These are phyloP conservation scores for Auricularia cornea DNA, from an alignment of 768 basidiomycete genomes.

Conservation along the genomic window DNA sequence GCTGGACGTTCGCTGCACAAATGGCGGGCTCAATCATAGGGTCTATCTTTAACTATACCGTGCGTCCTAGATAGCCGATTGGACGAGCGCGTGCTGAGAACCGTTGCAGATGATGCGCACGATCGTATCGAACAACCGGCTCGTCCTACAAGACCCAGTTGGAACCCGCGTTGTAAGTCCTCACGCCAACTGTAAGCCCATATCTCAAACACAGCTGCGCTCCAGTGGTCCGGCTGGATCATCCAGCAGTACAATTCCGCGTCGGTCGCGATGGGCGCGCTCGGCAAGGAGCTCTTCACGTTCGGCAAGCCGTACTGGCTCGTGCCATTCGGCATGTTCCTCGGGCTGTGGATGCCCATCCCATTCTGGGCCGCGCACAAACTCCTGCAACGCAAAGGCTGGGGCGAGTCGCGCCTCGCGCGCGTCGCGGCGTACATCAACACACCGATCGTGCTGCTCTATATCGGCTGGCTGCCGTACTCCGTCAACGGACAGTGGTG, in stretches of 20 bases:
- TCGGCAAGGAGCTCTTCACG: too few species aligned
- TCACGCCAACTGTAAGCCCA: too few species aligned
- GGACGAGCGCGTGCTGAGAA: neutral
- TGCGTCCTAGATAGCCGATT: conserved; percentile 15
- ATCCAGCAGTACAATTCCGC: too few species aligned
- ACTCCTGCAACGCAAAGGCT: conserved; percentile 18
- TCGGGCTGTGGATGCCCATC: conserved; percentile 42
- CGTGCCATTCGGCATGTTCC: conserved; percentile 43
- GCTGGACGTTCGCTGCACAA: too few species aligned
- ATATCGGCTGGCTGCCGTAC: conserved; percentile 12
- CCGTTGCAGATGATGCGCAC: too few species aligned
- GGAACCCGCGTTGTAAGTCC: conserved; percentile 37
- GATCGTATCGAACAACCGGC: too few species aligned
- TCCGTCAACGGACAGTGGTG: conserved; percentile 39
- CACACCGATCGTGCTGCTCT: conserved; percentile 35
- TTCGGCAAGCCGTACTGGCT: too few species aligned
- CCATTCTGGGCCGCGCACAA: conserved; percentile 42
- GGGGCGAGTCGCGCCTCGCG: conserved; percentile 27
- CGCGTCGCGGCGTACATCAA: conserved; percentile 35
- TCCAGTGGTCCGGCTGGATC: conserved; percentile 40
- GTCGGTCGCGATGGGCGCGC: too few species aligned
- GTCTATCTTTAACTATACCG: conserved; percentile 46
- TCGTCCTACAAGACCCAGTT: conserved; percentile 37
- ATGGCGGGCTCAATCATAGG: conserved; percentile 45
- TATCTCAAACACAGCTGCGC: neutral